Evolutionary conservation across 306 rosid genomes (phyloP), one percentile per base, ranked within the genome.

Genomic region (Dalbergia cultrata): DNA sequence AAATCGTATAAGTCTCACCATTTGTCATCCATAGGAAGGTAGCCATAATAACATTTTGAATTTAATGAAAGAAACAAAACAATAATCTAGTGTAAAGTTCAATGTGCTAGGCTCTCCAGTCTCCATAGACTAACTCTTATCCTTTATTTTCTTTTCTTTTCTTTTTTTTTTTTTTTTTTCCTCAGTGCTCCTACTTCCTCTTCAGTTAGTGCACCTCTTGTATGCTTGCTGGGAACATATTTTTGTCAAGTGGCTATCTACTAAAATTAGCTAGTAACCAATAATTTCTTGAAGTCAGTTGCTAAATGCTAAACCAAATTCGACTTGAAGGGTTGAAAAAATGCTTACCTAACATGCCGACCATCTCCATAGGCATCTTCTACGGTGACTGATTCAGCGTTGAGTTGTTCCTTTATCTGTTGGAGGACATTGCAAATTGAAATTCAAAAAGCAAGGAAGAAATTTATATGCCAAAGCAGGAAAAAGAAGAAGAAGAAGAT

Each of bases 341-440:
- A 35, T 4, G 53, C 88, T 85, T 65, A 91, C 95, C 92, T 85
- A 21, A 95, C 97, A 68, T 95, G 99, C 11, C 97, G 90, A 75
- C 99, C 99, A 81, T 95, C 99, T 2, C 99, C 97, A 61, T 80
- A 84, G 45, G 92, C 92, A 88, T 95, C 99, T 84, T 88, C 89
- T 0, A 95, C 97, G 0, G 80, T 37, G 70, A 91, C 97, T 3
- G 92, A 90, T 68, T 95, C 95, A 9, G 97, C 99, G 83, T 82
- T 85, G 33, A 95, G 87, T 39, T 93, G 94, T 58, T 93, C 97
- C 90, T 86, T 91, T 60, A 95, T 95, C 92, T 91, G 91, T 78
- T 58, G 13, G 52, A 52, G 60, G 60, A 68, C 34, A 33, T 75
- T 56, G 14, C 75, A 77, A 72, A 39, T 39, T 69, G 58, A 63